phyloP scores from a whole-genome alignment of 257 asterid genomes.

The Solanum medicagineum region DNA sequence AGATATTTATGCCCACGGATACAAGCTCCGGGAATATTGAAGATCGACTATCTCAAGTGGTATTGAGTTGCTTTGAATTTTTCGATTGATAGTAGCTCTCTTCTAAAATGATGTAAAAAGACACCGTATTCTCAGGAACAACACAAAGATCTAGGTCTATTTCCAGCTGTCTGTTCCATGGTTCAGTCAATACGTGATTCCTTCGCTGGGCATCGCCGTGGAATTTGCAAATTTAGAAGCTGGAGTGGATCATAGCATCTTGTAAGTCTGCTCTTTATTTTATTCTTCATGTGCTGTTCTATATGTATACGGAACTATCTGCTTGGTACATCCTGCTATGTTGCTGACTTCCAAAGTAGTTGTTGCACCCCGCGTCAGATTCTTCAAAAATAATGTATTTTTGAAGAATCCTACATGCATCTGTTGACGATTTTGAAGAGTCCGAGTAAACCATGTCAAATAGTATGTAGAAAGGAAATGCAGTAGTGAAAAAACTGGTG shows the following conservation, averaged over 20 bases:
- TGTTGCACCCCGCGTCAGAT: too few species aligned
- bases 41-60: constrained; percentile 71
- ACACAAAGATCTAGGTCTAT: constrained; percentile 34
- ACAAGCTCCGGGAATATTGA: constrained; percentile 33
- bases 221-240: constrained; percentile 73
- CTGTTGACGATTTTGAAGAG: too few species aligned
- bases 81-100: not conserved
- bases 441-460: too few species aligned
- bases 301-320: not conserved
- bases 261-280: not conserved
- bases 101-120: not conserved
- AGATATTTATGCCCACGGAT: constrained; percentile 51
- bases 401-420: too few species aligned
- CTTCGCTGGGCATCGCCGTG: constrained; percentile 62
- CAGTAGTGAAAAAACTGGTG: too few species aligned
- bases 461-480: too few species aligned
- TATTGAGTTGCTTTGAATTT: constrained; percentile 13
- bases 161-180: constrained; percentile 48
- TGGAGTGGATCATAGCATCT: constrained; percentile 26
- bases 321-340: too few species aligned
- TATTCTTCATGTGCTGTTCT: not conserved
- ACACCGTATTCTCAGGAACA: constrained; percentile 37
- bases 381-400: too few species aligned
- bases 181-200: constrained; percentile 65
- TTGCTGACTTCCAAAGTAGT: too few species aligned